Evolutionary conservation across 192 early-diverging fungal genomes (phyloP).

Genomic region (Coemansia sp.): DNA sequence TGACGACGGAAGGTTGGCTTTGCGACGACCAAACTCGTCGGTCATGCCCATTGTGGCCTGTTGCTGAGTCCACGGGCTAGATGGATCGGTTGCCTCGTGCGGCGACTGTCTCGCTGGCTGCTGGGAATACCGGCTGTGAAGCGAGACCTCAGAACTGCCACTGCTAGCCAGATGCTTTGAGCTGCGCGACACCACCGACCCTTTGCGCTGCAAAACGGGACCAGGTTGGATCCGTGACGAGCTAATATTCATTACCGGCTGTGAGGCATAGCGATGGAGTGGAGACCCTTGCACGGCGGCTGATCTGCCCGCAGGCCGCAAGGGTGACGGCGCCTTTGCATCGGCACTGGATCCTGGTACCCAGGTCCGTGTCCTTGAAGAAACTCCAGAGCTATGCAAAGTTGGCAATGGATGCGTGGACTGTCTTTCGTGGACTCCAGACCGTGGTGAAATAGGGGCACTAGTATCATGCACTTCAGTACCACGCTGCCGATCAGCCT

Average conservation of each 20-base stretch:
- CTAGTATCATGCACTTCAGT: background rate
- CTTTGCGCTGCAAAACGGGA: constrained; percentile 31
- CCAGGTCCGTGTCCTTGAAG: background rate
- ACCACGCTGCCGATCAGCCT: background rate
- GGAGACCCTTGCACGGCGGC: constrained; percentile 26
- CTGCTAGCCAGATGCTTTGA: constrained; percentile 15
- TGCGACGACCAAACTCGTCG: constrained; percentile 49
- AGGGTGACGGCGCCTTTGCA: constrained; percentile 27
- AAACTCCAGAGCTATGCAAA: background rate
- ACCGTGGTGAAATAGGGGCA: background rate
- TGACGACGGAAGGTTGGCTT: constrained; percentile 8
- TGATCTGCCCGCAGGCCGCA: constrained; percentile 29
- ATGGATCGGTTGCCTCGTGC: constrained; percentile 7
- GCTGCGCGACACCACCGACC: constrained; percentile 34
- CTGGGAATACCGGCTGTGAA: constrained; percentile 10
- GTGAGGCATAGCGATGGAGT: constrained; percentile 49
- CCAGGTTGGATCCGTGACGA: constrained; percentile 5
- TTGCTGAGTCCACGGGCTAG: constrained; percentile 26
- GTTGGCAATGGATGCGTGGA: background rate
- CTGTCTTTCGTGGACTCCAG: background rate
- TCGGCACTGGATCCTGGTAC: background rate
- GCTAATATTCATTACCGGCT: constrained; percentile 39
- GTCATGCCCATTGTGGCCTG: constrained; percentile 52
- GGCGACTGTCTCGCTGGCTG: constrained; percentile 14
- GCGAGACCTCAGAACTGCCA: constrained; percentile 9